phyloP scores from a whole-genome alignment of 2,329 filamentous ascomycete genomes.

The Cercospora sp. region DNA sequence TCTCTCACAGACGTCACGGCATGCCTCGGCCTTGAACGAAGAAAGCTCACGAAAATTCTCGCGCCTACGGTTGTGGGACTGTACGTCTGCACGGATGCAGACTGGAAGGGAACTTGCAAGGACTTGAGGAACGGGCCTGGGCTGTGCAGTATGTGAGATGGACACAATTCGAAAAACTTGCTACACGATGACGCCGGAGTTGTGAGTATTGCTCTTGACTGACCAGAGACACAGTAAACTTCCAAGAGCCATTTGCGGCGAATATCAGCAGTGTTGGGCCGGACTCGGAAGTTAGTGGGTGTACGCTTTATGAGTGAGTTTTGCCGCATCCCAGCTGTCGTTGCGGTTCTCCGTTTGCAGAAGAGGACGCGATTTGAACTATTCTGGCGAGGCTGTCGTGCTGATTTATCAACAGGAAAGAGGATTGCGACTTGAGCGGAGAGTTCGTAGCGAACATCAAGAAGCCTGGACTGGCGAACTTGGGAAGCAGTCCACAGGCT shows the following conservation, averaged over 20 bases:
- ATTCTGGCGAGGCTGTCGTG: not conserved
- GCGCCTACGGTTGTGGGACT: conserved; percentile 25
- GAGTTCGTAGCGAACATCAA: conserved; percentile 10
- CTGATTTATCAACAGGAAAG: conserved; percentile 16
- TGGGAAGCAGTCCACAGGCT: conserved; percentile 12
- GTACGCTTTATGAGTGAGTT: conserved; percentile 26
- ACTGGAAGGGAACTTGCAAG: conserved; percentile 24
- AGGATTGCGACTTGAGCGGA: conserved; percentile 19
- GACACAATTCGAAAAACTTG: too few relatives aligned
- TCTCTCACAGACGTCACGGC: not conserved
- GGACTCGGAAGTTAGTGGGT: conserved; percentile 23
- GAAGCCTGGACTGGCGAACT: conserved; percentile 20
- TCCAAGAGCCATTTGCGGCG: conserved; percentile 19
- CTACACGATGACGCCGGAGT: too few relatives aligned
- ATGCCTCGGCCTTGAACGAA: conserved; percentile 3
- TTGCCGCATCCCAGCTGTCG: not conserved
- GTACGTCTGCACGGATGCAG: conserved; percentile 25
- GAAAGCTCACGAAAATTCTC: conserved; percentile 21
- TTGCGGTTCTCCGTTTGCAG: not conserved
- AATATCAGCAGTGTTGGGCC: conserved; percentile 24
- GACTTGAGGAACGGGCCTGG: conserved; percentile 24
- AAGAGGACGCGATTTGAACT: not conserved
- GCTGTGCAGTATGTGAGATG: conserved; percentile 22
- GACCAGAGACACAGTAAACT: conserved; percentile 18
- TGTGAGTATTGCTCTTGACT: not conserved